A percentile compares a stretch with the other conserved stretches of the same genome.
Conservation (phyloP, 495 filamentous ascomycete species). For the Hypoxylon trugodes region DNA sequence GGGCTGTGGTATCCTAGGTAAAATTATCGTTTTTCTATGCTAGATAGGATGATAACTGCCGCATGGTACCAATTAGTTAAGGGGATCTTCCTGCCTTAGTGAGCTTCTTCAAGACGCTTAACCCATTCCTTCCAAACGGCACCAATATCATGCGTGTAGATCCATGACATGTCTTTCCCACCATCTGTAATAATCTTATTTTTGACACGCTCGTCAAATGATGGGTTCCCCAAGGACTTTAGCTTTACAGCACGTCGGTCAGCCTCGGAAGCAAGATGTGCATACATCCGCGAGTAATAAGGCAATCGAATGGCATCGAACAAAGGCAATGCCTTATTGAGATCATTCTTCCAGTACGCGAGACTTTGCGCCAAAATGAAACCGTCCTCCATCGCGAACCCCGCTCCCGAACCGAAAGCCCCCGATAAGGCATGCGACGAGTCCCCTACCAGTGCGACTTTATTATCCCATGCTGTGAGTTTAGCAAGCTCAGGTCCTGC, state of each 20-base stretch:
- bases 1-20: too few species aligned
- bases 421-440: constrained; percentile 59
- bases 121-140: constrained; percentile 51
- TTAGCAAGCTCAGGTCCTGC: constrained; percentile 50
- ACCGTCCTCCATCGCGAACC: constrained; percentile 61
- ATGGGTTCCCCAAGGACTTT: constrained; percentile 29
- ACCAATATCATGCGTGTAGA: constrained; percentile 57
- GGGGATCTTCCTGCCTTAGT: too few species aligned
- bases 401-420: constrained; percentile 59
- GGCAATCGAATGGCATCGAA: constrained; percentile 56
- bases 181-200: constrained; percentile 45
- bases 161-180: constrained; percentile 52
- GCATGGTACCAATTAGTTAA: too few species aligned
- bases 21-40: too few species aligned
- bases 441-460: constrained; percentile 59
- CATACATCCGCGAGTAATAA: constrained; percentile 56
- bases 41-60: too few species aligned
- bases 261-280: constrained; percentile 43
- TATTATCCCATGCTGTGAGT: constrained; percentile 52
- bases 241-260: constrained; percentile 37
- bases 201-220: constrained; percentile 39
- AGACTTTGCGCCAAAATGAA: constrained; percentile 57
- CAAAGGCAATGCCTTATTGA: constrained; percentile 48
- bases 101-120: constrained; percentile 5
- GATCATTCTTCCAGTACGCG: constrained; percentile 38